Evolutionary conservation across 495 filamentous ascomycete species (phyloP).

Genomic region (Lasiosphaeria hispida): DNA sequence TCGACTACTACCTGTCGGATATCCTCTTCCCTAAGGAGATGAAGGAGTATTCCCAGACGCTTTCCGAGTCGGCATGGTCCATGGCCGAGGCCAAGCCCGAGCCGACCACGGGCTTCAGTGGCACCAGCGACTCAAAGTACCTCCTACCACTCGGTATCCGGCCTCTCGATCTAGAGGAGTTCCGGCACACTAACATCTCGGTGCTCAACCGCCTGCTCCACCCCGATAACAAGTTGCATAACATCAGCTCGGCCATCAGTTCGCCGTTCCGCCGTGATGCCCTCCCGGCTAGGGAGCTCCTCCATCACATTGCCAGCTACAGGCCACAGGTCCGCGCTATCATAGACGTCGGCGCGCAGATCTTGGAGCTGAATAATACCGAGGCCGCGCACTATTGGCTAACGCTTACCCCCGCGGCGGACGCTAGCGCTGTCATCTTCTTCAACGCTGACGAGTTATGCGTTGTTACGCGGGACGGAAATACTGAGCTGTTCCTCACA

Average conservation of each 20-base stretch:
- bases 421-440: slow-evolving; percentile 46
- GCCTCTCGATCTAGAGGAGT: slow-evolving; percentile 51
- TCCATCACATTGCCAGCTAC: slow-evolving; percentile 41
- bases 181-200: slow-evolving; percentile 63
- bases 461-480: slow-evolving; percentile 40
- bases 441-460: slow-evolving; percentile 47
- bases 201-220: slow-evolving; percentile 57
- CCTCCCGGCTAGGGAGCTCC: slow-evolving; percentile 39
- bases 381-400: slow-evolving; percentile 53
- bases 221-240: slow-evolving; percentile 46
- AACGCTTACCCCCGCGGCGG: slow-evolving; percentile 9
- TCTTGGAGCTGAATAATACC: slow-evolving; percentile 57
- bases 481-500: slow-evolving; percentile 45
- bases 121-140: slow-evolving; percentile 61
- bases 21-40: slow-evolving; percentile 61
- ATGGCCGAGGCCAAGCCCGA: slow-evolving; percentile 40
- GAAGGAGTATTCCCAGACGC: slow-evolving; percentile 58
- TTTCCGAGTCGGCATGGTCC: slow-evolving; percentile 66
- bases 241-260: slow-evolving; percentile 19
- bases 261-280: not conserved
- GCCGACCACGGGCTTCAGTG: slow-evolving; percentile 63
- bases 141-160: slow-evolving; percentile 53
- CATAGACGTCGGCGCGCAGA: slow-evolving; percentile 69
- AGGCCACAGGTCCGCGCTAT: slow-evolving; percentile 51
- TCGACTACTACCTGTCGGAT: slow-evolving; percentile 60